Evolutionary conservation across 2,329 filamentous ascomycete species (phyloP).

Genomic region (Colletotrichum navitas): DNA sequence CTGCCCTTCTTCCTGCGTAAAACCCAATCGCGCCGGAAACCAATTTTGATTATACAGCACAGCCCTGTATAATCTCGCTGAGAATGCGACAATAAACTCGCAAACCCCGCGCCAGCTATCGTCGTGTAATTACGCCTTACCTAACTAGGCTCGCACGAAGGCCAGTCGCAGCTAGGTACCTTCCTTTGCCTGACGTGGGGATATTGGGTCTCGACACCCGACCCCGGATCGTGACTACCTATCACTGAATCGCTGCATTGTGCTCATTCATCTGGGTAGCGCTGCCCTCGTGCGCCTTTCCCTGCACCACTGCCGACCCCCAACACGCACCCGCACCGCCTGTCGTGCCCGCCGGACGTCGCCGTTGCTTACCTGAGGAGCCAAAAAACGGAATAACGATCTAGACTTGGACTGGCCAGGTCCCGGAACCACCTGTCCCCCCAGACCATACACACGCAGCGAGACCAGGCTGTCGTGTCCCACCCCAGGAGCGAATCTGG

Average conservation of each 20-base stretch:
- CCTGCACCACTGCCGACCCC: slow-evolving; percentile 27
- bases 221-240: slow-evolving; percentile 14
- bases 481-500: slow-evolving; percentile 36
- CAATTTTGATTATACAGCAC: background rate
- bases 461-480: slow-evolving; percentile 38
- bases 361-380: slow-evolving; percentile 30
- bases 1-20: background rate
- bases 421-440: slow-evolving; percentile 40
- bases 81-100: slow-evolving; percentile 34
- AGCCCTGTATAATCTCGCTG: background rate
- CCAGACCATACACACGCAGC: slow-evolving; percentile 27
- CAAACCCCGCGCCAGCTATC: slow-evolving; percentile 32
- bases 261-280: slow-evolving; percentile 9
- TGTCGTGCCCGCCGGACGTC: slow-evolving; percentile 32
- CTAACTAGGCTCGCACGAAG: slow-evolving; percentile 37
- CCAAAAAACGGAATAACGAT: slow-evolving; percentile 15
- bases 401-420: slow-evolving; percentile 34
- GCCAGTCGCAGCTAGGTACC: slow-evolving; percentile 21
- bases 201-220: slow-evolving; percentile 24
- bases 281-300: slow-evolving; percentile 26
- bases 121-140: slow-evolving; percentile 33
- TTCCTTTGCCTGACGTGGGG: slow-evolving; percentile 32
- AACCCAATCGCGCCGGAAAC: background rate
- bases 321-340: slow-evolving; percentile 27
- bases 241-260: slow-evolving; percentile 28